These are phyloP conservation scores for Verticillium tricorpus DNA, from an alignment of 2,329 filamentous ascomycete genomes.

Conservation along the genomic window DNA sequence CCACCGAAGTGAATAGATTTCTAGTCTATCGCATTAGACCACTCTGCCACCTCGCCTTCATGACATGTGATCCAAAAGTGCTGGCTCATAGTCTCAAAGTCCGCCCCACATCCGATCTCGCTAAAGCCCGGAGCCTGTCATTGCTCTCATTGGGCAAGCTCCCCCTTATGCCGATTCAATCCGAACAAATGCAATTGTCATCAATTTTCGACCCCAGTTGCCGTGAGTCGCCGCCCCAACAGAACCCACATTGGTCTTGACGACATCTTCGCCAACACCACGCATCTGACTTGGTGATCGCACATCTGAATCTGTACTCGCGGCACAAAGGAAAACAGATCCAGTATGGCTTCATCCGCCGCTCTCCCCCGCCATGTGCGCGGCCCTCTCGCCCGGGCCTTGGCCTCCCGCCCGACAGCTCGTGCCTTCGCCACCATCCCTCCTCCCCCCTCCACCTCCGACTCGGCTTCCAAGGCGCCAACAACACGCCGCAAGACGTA, in stretches of 20 bases:
- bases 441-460: slow-evolving; percentile 17
- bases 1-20: not conserved
- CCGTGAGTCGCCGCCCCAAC: not conserved
- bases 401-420: slow-evolving; percentile 25
- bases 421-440: slow-evolving; percentile 45
- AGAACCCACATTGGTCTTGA: not conserved
- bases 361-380: slow-evolving; percentile 37
- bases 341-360: slow-evolving; percentile 33
- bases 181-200: slow-evolving; percentile 6
- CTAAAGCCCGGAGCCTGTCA: no score
- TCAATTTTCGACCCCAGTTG: slow-evolving; percentile 3
- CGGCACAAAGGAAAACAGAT: not conserved
- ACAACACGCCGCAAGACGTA: slow-evolving; percentile 41
- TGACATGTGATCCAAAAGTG: not conserved
- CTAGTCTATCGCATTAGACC: not conserved
- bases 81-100: not conserved
- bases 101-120: not conserved
- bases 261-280: not conserved
- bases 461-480: slow-evolving; percentile 14
- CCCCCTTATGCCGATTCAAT: slow-evolving; percentile 12
- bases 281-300: not conserved
- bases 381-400: slow-evolving; percentile 35
- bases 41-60: not conserved
- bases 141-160: not conserved
- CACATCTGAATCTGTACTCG: not conserved